Base-by-base conservation (phyloP, 2,329 filamentous ascomycete genomes). In the Ascomycota sp. region DNA sequence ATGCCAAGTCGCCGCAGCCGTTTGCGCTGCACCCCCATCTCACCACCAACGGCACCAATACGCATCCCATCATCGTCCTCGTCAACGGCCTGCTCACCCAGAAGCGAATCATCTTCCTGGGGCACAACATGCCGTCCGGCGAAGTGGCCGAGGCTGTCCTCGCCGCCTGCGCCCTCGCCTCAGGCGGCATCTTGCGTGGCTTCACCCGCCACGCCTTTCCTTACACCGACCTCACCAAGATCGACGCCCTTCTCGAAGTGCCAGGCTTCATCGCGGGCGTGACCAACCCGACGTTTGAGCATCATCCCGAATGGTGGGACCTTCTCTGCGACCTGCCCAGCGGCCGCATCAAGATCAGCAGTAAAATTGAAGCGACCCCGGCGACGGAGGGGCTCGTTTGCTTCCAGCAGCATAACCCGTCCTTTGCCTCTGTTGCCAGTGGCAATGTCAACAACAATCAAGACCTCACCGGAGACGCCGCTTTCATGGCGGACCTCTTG, bases 271-370 rank as follows among this genome's bases (percentile, higher is more conserved):
- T 98, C 45, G 89, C 89, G 3, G 89, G 89, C 37, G 89, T 98
- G 29, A 98, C 86, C 1, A 98, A 98, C 49, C 89, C 89, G 6
- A 86, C 83, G 0, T 98, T 98, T 51, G 83, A 86, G 39, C 72
- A 83, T 47, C 86, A 95, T 47, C 80, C 79, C 0, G 84, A 93
- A 50, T 98, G 89, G 89, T 98, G 89, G 89, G 89, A 98, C 54
- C 58, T 98, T 8, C 64, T 98, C 9, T 98, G 89, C 53, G 89
- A 98, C 53, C 62, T 98, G 30, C 78, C 84, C 0, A 86, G 76
- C 2, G 89, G 89, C 8, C 74, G 84, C 30, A 83, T 98, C 62
- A 92, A 89, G 55, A 95, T 98, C 47, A 92, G 81, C 47, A 81
- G 69, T 50, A 76, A 74, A 44, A 84, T 95, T 41, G 86, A 95